These are phyloP conservation scores for Ophiocordyceps sinensis DNA, from an alignment of 2,329 filamentous ascomycete species.

Conservation along the genomic window DNA sequence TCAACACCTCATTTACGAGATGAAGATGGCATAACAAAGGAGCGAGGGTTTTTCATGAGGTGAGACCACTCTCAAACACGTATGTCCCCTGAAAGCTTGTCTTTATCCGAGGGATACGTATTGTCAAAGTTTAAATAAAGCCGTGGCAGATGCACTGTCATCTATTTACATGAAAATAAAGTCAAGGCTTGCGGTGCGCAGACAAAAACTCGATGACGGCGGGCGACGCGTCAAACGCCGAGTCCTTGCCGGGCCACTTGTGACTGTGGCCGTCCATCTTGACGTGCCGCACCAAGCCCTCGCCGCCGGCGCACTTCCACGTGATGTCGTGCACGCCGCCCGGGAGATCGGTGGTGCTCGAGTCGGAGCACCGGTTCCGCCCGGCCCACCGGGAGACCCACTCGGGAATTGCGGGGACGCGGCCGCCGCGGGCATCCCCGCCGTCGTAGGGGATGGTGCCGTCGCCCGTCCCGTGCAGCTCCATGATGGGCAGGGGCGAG, in stretches of 20 bases:
- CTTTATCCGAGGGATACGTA: too few species aligned
- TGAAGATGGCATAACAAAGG: too few species aligned
- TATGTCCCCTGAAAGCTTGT: too few species aligned
- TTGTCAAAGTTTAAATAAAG: too few species aligned
- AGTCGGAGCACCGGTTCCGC: conserved; percentile 8
- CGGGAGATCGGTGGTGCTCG: neutral
- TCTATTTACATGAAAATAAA: too few species aligned
- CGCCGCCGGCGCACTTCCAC: conserved; percentile 5
- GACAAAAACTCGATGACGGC: conserved; percentile 4
- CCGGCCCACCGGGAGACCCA: conserved; percentile 23
- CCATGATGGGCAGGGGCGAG: conserved; percentile 31
- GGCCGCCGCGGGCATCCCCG: conserved; percentile 22
- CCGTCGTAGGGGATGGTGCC: conserved; percentile 29
- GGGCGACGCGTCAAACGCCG: conserved; percentile 1
- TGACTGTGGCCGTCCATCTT: conserved; percentile 6
- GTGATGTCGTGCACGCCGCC: conserved; percentile 5
- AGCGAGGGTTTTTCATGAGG: too few species aligned
- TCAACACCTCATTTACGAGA: too few species aligned
- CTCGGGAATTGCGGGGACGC: conserved; percentile 26
- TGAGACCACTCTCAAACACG: too few species aligned
- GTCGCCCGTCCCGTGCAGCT: conserved; percentile 35
- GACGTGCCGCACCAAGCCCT: conserved; percentile 7
- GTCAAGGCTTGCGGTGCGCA: conserved; percentile 2
- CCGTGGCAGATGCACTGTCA: too few species aligned
- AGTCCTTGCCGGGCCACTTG: conserved; percentile 4